Evolutionary conservation across 73 alveolate species (phyloP), one percentile per base, ranked within the genome.

Genomic region (Paramecium sexaurelia): DNA sequence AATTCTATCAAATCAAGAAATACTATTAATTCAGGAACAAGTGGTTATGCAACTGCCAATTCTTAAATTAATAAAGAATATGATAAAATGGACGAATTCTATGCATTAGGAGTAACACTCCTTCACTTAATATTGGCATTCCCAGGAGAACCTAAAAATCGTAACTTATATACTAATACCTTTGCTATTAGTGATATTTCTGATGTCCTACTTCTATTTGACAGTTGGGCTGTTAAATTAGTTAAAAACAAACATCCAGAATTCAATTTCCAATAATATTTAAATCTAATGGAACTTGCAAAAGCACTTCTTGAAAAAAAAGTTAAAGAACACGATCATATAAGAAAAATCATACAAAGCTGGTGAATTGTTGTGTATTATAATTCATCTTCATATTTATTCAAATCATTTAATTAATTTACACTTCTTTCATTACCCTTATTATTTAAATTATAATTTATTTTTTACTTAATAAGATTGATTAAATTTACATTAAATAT

Each of bases 101-200:
- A 78, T 78, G 90, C 90, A 4, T 24, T 78, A 5, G 90, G 90
- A 0, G 73, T 78, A 1, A 78, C 90, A 0, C 29, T 78, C 0
- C 73, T 78, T 20, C 90, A 78, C 41, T 7, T 78, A 11, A 43
- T 78, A 78, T 43, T 78, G 51, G 90, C 90, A 1, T 78, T 78
- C 20, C 90, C 90, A 41, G 90, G 90, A 78, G 45, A 78, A 24
- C 90, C 90, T 15, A 78, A 78, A 22, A 78, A 78, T 78, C 33
- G 90, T 9, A 78, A 78, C 24, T 75, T 78, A 3, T 78, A 78
- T 78, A 39, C 90, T 22, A 41, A 43, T 20, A 78, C 90, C 0
- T 78, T 78, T 78, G 90, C 90, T 6, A 78, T 78, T 4, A 78
- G 90, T 78, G 90, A 78, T 15, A 43, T 78, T 17, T 56, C 43